Conservation (phyloP, 495 filamentous ascomycete species). For the Hypoxylon fuscum region DNA sequence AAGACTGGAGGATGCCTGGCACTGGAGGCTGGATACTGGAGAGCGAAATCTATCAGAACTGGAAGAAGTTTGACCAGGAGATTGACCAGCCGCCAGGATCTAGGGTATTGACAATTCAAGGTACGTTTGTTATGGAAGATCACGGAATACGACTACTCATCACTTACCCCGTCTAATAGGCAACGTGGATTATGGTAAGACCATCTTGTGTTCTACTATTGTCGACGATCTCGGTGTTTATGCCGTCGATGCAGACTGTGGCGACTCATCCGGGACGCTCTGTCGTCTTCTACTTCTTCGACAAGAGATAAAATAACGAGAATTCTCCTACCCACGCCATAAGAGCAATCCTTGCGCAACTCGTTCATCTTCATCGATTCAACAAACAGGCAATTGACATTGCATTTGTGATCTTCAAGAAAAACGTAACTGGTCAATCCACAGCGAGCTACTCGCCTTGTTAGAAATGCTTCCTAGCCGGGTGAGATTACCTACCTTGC, state of each 20-base stretch:
- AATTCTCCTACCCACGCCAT: not conserved
- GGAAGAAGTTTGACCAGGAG: not conserved
- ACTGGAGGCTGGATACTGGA: not conserved
- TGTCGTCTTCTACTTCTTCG: not conserved
- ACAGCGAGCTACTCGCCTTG: not conserved
- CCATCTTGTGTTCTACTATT: not conserved
- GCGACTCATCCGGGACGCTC: not conserved
- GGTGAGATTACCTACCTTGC: not conserved
- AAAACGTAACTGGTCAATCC: not conserved
- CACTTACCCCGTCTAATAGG: not conserved
- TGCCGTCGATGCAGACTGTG: not conserved
- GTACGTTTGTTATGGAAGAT: not conserved
- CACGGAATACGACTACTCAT: not conserved
- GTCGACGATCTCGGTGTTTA: not conserved
- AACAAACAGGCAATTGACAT: not conserved
- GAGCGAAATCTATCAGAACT: not conserved
- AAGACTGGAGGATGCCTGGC: not conserved
- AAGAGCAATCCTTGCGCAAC: not conserved
- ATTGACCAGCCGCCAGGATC: not conserved
- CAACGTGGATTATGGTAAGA: not conserved
- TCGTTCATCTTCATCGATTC: not conserved
- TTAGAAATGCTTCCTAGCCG: not conserved
- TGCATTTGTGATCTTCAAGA: not conserved
- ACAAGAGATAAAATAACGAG: not conserved
- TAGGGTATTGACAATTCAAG: not conserved